Evolutionary conservation across 164 flowering plant species (phyloP).

Genomic region (Tetrastigma voinierianum): DNA sequence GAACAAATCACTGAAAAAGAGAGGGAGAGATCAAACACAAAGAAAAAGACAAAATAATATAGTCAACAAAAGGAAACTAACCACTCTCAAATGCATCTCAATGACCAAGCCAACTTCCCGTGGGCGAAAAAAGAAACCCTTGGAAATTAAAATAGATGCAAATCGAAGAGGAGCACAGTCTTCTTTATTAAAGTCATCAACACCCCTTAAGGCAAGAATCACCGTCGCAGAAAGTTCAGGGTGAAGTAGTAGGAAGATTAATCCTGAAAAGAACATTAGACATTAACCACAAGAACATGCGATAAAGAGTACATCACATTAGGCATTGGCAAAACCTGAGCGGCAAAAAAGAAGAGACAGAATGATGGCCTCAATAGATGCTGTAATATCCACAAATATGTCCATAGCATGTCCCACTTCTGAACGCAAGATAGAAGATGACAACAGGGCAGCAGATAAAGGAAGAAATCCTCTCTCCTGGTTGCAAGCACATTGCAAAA

Average conservation of each 20-base stretch:
- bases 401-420: constrained; percentile 54
- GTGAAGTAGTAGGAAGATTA: constrained; percentile 65
- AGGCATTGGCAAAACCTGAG: constrained; percentile 52
- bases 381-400: constrained; percentile 58
- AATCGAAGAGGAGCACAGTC: constrained; percentile 77
- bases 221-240: constrained; percentile 68
- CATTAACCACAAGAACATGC: background rate
- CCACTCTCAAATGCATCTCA: constrained; percentile 83
- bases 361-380: constrained; percentile 61
- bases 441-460: constrained; percentile 82
- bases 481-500: constrained; percentile 16
- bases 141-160: constrained; percentile 68
- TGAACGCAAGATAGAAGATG: constrained; percentile 62
- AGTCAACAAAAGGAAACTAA: constrained; percentile 33
- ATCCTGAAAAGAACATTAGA: constrained; percentile 45
- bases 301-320: background rate
- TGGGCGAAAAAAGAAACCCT: constrained; percentile 75
- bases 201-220: constrained; percentile 65
- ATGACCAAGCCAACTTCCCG: constrained; percentile 65
- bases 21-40: background rate
- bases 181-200: constrained; percentile 46
- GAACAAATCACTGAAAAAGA: background rate
- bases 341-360: constrained; percentile 80
- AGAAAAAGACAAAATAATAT: background rate
- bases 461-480: constrained; percentile 98